phyloP scores from a whole-genome alignment of 1,139 yeast species.

The Scheffersomyces lignicola region DNA sequence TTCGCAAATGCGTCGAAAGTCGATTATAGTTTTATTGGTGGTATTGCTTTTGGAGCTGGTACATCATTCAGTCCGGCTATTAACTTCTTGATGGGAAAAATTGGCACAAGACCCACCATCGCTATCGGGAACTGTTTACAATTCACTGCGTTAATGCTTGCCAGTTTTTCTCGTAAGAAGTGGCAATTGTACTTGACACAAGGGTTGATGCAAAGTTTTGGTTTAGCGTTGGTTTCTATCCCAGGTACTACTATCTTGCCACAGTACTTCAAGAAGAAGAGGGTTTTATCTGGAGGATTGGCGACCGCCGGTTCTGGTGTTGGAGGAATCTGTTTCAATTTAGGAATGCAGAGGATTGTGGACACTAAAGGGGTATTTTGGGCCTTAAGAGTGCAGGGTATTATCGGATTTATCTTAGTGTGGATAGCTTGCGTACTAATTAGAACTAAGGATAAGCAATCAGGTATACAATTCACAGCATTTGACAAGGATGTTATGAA shows the following conservation, averaged over 20 bases:
- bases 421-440: slow-evolving; percentile 31
- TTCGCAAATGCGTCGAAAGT: slow-evolving; percentile 42
- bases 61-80: slow-evolving; percentile 38
- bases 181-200: slow-evolving; percentile 57
- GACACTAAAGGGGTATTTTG: slow-evolving; percentile 27
- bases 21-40: slow-evolving; percentile 44
- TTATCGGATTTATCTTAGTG: slow-evolving; percentile 31
- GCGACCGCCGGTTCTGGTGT: slow-evolving; percentile 61
- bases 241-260: slow-evolving; percentile 44
- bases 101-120: slow-evolving; percentile 41
- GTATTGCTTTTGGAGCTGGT: slow-evolving; percentile 41
- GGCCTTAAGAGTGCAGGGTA: slow-evolving; percentile 39
- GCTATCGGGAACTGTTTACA: slow-evolving; percentile 47
- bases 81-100: slow-evolving; percentile 35
- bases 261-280: slow-evolving; percentile 56
- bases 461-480: slow-evolving; percentile 33
- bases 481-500: slow-evolving; percentile 29
- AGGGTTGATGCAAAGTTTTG: slow-evolving; percentile 50
- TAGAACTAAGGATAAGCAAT: slow-evolving; percentile 19
- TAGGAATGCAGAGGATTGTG: slow-evolving; percentile 36
- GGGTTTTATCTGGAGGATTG: slow-evolving; percentile 59
- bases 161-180: slow-evolving; percentile 49
- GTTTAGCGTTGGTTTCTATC: slow-evolving; percentile 46
- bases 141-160: slow-evolving; percentile 51
- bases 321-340: slow-evolving; percentile 55